A percentile compares a stretch with the other conserved stretches of the same genome.
Evolutionary conservation across 2,329 filamentous ascomycete genomes (phyloP).

Genomic region (Teratosphaeria viscida): DNA sequence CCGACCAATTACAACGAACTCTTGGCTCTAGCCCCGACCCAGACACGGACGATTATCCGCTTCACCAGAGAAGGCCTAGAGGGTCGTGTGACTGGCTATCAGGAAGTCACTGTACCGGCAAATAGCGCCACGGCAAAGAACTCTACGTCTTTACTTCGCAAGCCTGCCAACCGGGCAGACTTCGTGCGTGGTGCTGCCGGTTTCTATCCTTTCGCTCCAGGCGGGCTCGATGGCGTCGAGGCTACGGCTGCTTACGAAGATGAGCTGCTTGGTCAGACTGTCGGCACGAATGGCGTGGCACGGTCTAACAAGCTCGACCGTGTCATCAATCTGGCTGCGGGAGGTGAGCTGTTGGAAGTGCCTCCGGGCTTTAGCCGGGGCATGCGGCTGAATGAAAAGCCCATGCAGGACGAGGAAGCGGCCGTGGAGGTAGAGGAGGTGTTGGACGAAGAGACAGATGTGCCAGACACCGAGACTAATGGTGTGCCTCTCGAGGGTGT

Average conservation of each 20-base stretch:
- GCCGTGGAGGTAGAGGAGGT: conserved; percentile 61
- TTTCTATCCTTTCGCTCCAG: conserved; percentile 88
- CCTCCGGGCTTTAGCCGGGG: conserved; percentile 76
- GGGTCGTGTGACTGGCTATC: conserved; percentile 85
- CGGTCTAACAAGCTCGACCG: conserved; percentile 54
- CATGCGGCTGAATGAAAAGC: conserved; percentile 57
- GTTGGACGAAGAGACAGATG: conserved; percentile 43
- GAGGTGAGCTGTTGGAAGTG: conserved; percentile 67
- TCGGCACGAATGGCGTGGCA: conserved; percentile 28
- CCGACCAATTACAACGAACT: conserved; percentile 71
- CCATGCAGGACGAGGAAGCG: conserved; percentile 41
- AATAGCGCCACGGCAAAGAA: conserved; percentile 89
- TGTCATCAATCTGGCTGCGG: conserved; percentile 70
- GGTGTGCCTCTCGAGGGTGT: conserved; percentile 13
- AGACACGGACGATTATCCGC: conserved; percentile 86
- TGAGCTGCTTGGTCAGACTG: conserved; percentile 47
- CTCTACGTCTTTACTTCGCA: conserved; percentile 77
- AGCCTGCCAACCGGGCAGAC: conserved; percentile 75
- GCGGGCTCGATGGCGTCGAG: conserved; percentile 78
- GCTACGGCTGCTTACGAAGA: conserved; percentile 77
- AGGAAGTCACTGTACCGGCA: conserved; percentile 83
- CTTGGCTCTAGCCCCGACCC: conserved; percentile 78
- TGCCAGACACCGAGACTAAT: conserved; percentile 25
- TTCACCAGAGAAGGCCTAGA: conserved; percentile 88
- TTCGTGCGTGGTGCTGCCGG: conserved; percentile 88